Conservation (phyloP, 768 basidiomycete species). For the Russula emetica region DNA sequence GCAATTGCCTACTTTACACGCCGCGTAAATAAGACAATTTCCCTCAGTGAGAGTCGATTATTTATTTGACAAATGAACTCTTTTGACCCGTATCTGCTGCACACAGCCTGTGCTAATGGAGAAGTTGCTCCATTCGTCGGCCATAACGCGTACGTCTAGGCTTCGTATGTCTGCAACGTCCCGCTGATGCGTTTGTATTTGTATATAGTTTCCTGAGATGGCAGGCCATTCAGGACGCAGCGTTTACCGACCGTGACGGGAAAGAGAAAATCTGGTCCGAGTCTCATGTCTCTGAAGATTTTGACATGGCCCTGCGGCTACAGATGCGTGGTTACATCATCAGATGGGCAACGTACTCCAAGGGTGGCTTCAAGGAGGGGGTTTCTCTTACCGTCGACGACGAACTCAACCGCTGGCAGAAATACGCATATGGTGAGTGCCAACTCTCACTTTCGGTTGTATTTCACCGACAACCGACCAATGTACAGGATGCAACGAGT, state of each 20-base stretch:
- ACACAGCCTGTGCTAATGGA: slow-evolving; percentile 39
- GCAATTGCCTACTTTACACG: slow-evolving; percentile 48
- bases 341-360: slow-evolving; percentile 80
- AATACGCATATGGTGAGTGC: slow-evolving; percentile 67
- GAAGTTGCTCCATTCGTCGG: slow-evolving; percentile 45
- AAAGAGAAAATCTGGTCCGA: slow-evolving; percentile 61
- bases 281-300: slow-evolving; percentile 63
- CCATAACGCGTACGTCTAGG: slow-evolving; percentile 38
- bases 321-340: slow-evolving; percentile 50
- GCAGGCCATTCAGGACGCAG: slow-evolving; percentile 54
- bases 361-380: slow-evolving; percentile 85
- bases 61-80: neutral
- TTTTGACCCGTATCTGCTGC: neutral
- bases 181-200: neutral
- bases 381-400: slow-evolving; percentile 87
- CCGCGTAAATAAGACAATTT: slow-evolving; percentile 46
- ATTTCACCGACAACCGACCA: slow-evolving; percentile 7
- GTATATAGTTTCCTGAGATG: slow-evolving; percentile 45
- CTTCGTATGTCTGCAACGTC: neutral
- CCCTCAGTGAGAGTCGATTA: slow-evolving; percentile 31
- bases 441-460: neutral
- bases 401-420: slow-evolving; percentile 91
- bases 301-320: slow-evolving; percentile 61
- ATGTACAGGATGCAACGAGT: slow-evolving; percentile 54
- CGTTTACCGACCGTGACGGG: slow-evolving; percentile 49